Percentiles rank a stretch among this genome's conserved stretches.
These are phyloP conservation scores for Filobasidium wieringae DNA, from an alignment of 768 basidiomycete genomes.

Conservation along the genomic window DNA sequence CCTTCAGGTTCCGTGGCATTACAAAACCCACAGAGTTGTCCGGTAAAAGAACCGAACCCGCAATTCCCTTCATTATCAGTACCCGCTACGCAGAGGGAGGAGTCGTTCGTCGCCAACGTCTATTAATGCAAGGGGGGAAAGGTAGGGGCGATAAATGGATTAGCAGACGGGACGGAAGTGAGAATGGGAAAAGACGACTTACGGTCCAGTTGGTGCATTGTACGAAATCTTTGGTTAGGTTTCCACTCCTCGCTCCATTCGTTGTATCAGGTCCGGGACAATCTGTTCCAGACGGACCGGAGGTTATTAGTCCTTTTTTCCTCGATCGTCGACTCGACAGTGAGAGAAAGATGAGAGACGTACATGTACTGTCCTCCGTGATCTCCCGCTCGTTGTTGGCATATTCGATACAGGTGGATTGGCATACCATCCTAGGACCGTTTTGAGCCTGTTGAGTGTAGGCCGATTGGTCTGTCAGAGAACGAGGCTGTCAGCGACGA, in stretches of 20 bases:
- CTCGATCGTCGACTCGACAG: background rate
- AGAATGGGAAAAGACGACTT: background rate
- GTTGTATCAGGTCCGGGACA: constrained; percentile 36
- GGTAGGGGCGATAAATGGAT: background rate
- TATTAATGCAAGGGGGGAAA: background rate
- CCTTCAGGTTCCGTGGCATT: constrained; percentile 21
- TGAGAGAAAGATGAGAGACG: background rate
- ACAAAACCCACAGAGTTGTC: constrained; percentile 28
- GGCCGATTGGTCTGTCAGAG: background rate
- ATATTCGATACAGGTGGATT: constrained; percentile 32
- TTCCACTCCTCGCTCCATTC: constrained; percentile 18
- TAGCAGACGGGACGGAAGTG: background rate
- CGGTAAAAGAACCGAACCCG: constrained; percentile 22
- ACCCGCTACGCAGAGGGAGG: constrained; percentile 27
- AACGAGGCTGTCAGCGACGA: background rate
- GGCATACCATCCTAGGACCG: constrained; percentile 35
- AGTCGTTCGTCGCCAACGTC: constrained; percentile 28
- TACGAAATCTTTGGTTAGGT: constrained; percentile 31
- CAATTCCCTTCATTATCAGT: constrained; percentile 30
- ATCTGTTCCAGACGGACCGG: constrained; percentile 5
- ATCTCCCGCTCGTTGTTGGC: constrained; percentile 24
- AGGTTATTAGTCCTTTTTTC: background rate
- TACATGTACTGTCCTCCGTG: constrained; percentile 15
- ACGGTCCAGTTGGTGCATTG: constrained; percentile 34
- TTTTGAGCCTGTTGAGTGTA: background rate